phyloP scores from a whole-genome alignment of 345 rosid species.

The Punica granatum region DNA sequence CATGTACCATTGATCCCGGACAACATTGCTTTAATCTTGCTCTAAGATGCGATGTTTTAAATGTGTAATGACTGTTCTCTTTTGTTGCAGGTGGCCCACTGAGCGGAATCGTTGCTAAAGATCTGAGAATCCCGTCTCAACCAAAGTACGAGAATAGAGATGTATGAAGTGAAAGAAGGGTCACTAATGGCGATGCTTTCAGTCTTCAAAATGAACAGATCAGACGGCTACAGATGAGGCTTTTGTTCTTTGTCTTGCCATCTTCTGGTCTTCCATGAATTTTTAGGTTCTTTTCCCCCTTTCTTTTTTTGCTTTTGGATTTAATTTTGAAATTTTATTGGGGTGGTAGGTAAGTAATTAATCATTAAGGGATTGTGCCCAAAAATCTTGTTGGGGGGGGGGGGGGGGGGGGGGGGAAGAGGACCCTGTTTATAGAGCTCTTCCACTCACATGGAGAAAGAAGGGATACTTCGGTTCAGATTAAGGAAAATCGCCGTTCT shows the following conservation, averaged over 20 bases:
- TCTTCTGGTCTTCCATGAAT: not conserved
- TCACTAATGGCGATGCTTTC: not conserved
- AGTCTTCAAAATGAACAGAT: not conserved
- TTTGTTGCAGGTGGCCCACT: slow-evolving; percentile 37
- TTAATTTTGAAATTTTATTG: not conserved
- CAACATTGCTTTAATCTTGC: not conserved
- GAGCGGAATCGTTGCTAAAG: slow-evolving; percentile 28
- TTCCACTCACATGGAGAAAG: not conserved
- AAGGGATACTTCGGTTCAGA: not conserved
- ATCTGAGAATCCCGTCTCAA: slow-evolving; percentile 36
- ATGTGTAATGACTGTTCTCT: not conserved
- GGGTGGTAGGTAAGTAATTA: not conserved
- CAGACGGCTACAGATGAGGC: not conserved
- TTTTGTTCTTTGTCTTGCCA: not conserved
- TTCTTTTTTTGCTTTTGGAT: not conserved
- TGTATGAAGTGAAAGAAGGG: not conserved
- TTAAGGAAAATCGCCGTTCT: not conserved
- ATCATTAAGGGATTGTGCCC: not conserved
- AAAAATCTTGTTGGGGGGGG: no score
- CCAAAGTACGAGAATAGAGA: slow-evolving; percentile 19
- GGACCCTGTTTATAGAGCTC: not conserved
- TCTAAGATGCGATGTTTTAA: not conserved
- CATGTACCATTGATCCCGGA: not conserved
- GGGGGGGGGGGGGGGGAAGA: not conserved
- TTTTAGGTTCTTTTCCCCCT: not conserved